phyloP scores from a whole-genome alignment of 2,329 filamentous ascomycete species.

The Trichoderma semiorbis region DNA sequence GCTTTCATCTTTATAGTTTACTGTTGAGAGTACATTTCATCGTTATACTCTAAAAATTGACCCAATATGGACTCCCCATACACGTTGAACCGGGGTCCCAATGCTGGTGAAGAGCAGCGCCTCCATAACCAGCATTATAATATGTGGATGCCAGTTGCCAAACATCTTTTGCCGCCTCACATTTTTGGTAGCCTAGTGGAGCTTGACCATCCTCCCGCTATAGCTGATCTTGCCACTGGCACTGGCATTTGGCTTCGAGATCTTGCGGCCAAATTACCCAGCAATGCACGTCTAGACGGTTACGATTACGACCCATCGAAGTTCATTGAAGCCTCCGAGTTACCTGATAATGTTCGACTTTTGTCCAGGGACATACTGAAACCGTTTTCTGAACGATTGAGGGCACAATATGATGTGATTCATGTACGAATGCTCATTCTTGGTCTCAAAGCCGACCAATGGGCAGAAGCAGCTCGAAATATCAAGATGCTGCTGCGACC shows the following conservation, averaged over 20 bases:
- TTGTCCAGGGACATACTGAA: neutral
- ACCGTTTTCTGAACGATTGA: neutral
- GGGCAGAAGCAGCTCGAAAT: neutral
- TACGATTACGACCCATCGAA: neutral
- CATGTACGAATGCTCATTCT: neutral
- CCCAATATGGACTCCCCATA: neutral
- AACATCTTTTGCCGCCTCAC: neutral
- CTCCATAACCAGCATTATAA: neutral
- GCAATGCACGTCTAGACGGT: neutral
- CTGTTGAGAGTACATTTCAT: too few relatives aligned
- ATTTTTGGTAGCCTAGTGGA: neutral
- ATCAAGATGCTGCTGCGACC: neutral
- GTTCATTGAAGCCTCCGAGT: neutral
- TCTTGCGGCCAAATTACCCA: neutral
- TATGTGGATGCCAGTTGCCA: neutral
- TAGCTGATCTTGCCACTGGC: neutral
- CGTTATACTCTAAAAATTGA: neutral
- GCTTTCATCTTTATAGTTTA: too few relatives aligned
- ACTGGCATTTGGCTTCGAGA: neutral
- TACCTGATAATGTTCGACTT: neutral
- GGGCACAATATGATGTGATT: neutral
- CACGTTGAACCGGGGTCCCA: neutral
- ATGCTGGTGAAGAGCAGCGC: neutral
- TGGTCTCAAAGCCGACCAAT: neutral
- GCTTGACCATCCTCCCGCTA: neutral